Conservation (phyloP, 257 asterid species). For the Ehretia macrophylla region DNA sequence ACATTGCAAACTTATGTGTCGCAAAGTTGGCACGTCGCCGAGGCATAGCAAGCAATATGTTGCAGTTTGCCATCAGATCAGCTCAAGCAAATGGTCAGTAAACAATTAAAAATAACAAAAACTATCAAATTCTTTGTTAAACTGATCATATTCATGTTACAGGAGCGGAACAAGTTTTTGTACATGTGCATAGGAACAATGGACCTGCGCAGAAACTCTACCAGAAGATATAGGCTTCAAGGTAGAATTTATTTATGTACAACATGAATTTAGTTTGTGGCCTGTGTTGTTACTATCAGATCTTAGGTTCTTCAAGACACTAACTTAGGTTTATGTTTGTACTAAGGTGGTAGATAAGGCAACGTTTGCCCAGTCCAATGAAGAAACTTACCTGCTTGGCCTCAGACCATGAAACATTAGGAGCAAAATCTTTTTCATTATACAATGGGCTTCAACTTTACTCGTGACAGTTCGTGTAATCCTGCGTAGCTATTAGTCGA, state of each 20-base stretch:
- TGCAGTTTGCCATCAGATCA: conserved; percentile 35
- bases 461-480: neutral
- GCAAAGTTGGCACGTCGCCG: conserved; percentile 66
- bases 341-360: conserved; percentile 51
- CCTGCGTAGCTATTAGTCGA: too few relatives aligned
- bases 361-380: conserved; percentile 19
- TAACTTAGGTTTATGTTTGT: conserved; percentile 1
- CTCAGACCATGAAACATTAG: conserved; percentile 11
- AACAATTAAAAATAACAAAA: neutral
- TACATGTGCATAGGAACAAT: conserved; percentile 56
- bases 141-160: neutral
- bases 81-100: conserved; percentile 46
- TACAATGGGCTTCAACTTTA: too few relatives aligned
- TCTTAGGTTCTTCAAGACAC: too few relatives aligned
- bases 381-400: conserved; percentile 38
- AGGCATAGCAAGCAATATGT: conserved; percentile 59
- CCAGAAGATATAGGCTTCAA: conserved; percentile 52
- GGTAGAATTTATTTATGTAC: conserved; percentile 25
- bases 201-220: conserved; percentile 51
- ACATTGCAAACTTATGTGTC: conserved; percentile 65
- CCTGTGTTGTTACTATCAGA: neutral
- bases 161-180: conserved; percentile 62
- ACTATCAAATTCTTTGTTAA: too few relatives aligned
- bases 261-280: too few relatives aligned
- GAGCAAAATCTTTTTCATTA: neutral